Evolutionary conservation across 140 eudicot genomes (phyloP), one percentile per base, ranked within the genome.

Genomic region (Stevia rebaudiana): DNA sequence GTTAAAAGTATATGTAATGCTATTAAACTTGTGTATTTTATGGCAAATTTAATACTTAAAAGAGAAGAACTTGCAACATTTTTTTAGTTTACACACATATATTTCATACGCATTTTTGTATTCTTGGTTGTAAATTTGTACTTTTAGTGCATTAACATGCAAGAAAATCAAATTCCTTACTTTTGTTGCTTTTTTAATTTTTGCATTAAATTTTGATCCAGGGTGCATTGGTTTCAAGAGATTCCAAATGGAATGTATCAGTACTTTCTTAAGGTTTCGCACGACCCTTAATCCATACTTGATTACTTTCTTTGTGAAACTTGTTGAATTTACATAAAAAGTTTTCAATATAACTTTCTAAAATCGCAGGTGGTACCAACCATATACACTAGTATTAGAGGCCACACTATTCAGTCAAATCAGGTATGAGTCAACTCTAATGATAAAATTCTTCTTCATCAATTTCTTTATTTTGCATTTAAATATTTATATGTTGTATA

Each of bases 351-450:
- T 8, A 13, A 1, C 50, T 8, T 48, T 9, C 0, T 67, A 13
- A 19, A 22, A 43, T 65, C 78, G 51, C 83, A 91, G 98, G 96
- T 92, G 64, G 98, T 92, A 48, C 95, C 98, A 43, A 88, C 98
- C 35, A 65, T 87, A 44, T 92, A 87, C 81, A 92, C 94, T 37
- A 78, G 80, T 68, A 71, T 85, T 65, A 81, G 86, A 69, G 95
- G 96, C 63, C 74, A 71, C 63, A 83, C 82, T 19, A 88, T 88
- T 56, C 76, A 79, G 30, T 92, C 98, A 67, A 92, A 92, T 85
- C 98, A 92, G 98, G 98, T 85, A 79, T 40, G 24, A 51, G 8
- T 23, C 70, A 42, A 47, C 30, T 18, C 51, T 12, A 30, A 25
- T 60, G 66, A 50, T 43, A 41, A n/a, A 46, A 57, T 76, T 1